Evolutionary conservation across 768 basidiomycete genomes (phyloP).

Genomic region (Lepiota venenata): DNA sequence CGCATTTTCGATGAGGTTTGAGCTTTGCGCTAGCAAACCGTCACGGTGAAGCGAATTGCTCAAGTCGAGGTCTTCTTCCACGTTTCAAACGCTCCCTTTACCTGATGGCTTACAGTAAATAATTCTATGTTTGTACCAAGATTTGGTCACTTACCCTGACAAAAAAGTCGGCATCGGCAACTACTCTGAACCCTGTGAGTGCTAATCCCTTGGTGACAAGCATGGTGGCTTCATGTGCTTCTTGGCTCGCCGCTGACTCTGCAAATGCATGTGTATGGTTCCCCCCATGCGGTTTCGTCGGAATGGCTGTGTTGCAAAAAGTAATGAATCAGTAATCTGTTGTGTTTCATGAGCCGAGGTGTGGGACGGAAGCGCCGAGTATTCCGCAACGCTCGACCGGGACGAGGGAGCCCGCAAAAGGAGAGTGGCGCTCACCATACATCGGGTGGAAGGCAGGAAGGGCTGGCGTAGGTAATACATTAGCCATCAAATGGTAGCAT

Average conservation of each 20-base stretch:
- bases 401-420: constrained; percentile 19
- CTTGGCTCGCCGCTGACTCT: constrained; percentile 49
- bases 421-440: constrained; percentile 41
- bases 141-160: constrained; percentile 36
- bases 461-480: constrained; percentile 30
- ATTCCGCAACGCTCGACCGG: no score
- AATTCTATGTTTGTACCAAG: no score
- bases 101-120: constrained; percentile 10
- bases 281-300: constrained; percentile 65
- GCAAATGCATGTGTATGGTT: constrained; percentile 75
- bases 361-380: no score
- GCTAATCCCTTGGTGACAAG: constrained; percentile 58
- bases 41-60: not conserved
- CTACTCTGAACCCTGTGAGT: constrained; percentile 53
- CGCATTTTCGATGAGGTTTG: not conserved
- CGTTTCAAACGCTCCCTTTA: constrained; percentile 20
- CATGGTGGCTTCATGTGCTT: constrained; percentile 63
- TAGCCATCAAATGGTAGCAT: constrained; percentile 6
- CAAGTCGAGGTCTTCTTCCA: constrained; percentile 2
- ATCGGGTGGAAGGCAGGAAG: constrained; percentile 61
- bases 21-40: not conserved
- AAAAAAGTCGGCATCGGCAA: constrained; percentile 58
- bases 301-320: constrained; percentile 50
- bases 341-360: not conserved
- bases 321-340: not conserved